Base-by-base conservation (phyloP, 257 asterid species). In the Fraxinus pennsylvanica region DNA sequence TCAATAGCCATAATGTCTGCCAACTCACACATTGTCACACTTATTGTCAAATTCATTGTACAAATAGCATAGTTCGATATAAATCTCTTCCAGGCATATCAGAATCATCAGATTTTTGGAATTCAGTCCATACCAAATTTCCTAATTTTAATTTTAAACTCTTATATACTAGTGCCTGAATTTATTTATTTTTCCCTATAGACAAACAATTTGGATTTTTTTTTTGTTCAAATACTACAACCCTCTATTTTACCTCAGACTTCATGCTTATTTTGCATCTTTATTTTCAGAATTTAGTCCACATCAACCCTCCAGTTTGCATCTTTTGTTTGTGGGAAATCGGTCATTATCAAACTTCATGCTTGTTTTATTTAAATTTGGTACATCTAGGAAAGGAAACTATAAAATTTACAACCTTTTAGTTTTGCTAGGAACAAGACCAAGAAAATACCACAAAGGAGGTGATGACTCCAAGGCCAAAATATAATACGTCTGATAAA, bases 401-500 rank as follows among this genome's bases (percentile, higher is more conserved):
- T 41, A 75, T 30, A 71, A 30, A 13, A 74, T 36, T 50, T 25
- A 43, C 13, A 45, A 61, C 38, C 47, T n/a, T 67, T 39, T 36
- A 15, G 74, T 65, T 50, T 74, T 10, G 43, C 36, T 33, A 75
- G 71, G 30, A 65, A 35, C 35, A 74, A 83, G 43, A 68, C 32
- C 50, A 70, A 15, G 30, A 59, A 57, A 57, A 13, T 72, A 81
- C 59, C 47, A 75, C n/a, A 66, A 79, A 74, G 80, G 63, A 78
- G 9, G 52, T 61, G 69, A 65, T 69, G 54, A 15, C n/a, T 61
- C 79, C 21, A 70, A 69, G 67, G 30, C 36, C 52, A 15, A 22
- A 41, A 72, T 59, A 75, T 59, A 36, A 47, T 72, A 79, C 68
- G 54, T 22, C 41, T 50, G 39, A 83, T 78, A 38, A 36, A 81